Evolutionary conservation across 2,329 filamentous ascomycete genomes (phyloP).

Genomic region (Epichloe scottii): DNA sequence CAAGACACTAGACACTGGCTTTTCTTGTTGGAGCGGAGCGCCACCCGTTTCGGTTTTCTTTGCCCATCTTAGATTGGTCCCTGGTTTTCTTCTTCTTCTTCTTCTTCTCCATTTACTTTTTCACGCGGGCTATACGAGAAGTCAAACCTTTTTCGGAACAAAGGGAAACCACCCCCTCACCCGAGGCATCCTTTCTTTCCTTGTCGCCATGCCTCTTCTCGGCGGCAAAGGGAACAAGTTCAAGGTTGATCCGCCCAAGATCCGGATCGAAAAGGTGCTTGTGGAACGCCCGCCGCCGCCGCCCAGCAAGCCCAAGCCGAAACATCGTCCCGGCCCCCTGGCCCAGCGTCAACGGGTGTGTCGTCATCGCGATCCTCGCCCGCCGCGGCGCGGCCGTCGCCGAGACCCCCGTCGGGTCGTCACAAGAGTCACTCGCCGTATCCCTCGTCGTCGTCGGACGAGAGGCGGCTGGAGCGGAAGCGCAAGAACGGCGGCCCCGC

Average conservation of each 20-base stretch:
- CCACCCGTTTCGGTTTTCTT: neutral
- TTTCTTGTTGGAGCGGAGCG: neutral
- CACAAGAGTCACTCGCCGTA: conserved; percentile 31
- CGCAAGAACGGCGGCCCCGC: conserved; percentile 28
- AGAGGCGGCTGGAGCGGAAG: conserved; percentile 30
- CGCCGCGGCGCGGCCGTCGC: conserved; percentile 24
- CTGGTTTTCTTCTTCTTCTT: neutral
- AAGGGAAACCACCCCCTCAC: neutral
- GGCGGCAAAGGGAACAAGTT: conserved; percentile 34
- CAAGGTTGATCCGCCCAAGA: conserved; percentile 36
- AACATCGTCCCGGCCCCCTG: conserved; percentile 15
- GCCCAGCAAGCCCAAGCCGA: conserved; percentile 25
- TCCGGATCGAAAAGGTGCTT: conserved; percentile 40
- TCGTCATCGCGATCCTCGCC: conserved; percentile 21
- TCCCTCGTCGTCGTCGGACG: conserved; percentile 28
- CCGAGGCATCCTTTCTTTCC: neutral
- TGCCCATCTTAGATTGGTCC: neutral
- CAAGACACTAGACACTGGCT: neutral
- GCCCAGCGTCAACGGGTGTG: conserved; percentile 4
- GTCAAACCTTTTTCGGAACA: neutral
- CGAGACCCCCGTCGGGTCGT: conserved; percentile 23
- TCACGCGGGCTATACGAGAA: neutral
- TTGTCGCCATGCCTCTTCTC: conserved; percentile 25
- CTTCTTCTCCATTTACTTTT: neutral
- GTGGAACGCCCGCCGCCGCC: conserved; percentile 25